Base-by-base conservation (phyloP, 768 basidiomycete genomes). In the Basidioascus undulatus region DNA sequence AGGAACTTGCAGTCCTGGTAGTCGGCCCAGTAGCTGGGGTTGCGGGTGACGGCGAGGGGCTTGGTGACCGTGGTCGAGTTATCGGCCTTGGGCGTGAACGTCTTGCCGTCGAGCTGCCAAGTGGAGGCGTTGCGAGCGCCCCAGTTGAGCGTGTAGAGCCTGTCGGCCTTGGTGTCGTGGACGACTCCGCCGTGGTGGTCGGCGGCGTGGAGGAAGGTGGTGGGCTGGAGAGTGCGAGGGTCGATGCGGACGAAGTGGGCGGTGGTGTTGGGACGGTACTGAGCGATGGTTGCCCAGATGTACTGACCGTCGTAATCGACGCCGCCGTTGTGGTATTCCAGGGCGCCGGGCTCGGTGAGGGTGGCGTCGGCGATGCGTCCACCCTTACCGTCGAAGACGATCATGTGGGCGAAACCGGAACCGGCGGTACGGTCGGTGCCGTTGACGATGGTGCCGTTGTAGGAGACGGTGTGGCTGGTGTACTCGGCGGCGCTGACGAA, bases 1-100 rank as follows among this genome's bases (percentile, higher is more conserved):
- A 47, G 30, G 38, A 39, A 47, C 35, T 47, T 44, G 43, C 46
- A 47, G 35, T 47, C 43, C 33, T 44, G 42, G 35, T 40, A 44
- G 39, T 44, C 43, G 30, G 39, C 23, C 20, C 32, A 40, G 39
- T 31, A 40, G 27, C 27, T 30, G n/a, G 39, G 39, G 39, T 40
- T 40, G 18, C 39, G 39, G 13, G 39, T 40, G 28, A 40, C 31
- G 27, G 39, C n/a, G 10, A 26, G 28, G 13, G 39, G 39, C 15
- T 30, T 26, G 6, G 39, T 40, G 39, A 40, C 27, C 9, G 28
- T 15, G 28, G 28, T 30, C 28, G 28, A 30, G 28, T 30, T 30
- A 9, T 30, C 28, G 28, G 28, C 28, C 21, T 19, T 10, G 23
- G 23, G 39, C 39, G 13, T 26, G 6, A 30, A 40, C 39, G 30